Percentiles rank a stretch among this genome's conserved stretches.
Evolutionary conservation across 2,329 filamentous ascomycete species (phyloP).

Genomic region (Cercospora zeina): DNA sequence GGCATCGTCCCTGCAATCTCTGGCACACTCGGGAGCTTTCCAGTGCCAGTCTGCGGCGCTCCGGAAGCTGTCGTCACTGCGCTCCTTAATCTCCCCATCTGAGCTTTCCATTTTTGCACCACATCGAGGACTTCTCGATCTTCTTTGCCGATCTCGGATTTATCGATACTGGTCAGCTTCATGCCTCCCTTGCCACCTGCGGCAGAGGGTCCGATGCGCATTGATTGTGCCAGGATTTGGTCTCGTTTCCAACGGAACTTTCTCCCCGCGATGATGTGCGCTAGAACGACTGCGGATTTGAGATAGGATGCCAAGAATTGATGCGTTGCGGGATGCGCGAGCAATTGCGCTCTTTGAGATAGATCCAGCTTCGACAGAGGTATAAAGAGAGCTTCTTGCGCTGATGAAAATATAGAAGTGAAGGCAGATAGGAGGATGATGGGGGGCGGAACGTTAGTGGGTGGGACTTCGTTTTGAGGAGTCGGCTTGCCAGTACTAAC

Average conservation of each 20-base stretch:
- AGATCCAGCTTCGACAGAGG: slow-evolving; percentile 53
- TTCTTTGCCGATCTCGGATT: slow-evolving; percentile 76
- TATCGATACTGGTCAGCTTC: slow-evolving; percentile 87
- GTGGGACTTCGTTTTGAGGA: slow-evolving; percentile 50
- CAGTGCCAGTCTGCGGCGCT: slow-evolving; percentile 37
- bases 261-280: slow-evolving; percentile 79
- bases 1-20: slow-evolving; percentile 70
- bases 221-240: slow-evolving; percentile 77
- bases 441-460: slow-evolving; percentile 86
- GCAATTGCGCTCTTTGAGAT: slow-evolving; percentile 62
- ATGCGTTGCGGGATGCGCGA: slow-evolving; percentile 60
- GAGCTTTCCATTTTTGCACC: slow-evolving; percentile 70
- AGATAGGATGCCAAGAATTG: slow-evolving; percentile 67
- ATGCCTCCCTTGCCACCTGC: slow-evolving; percentile 74
- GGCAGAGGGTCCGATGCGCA: slow-evolving; percentile 76
- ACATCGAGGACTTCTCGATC: slow-evolving; percentile 82
- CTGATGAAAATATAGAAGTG: slow-evolving; percentile 66
- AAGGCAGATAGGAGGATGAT: slow-evolving; percentile 78
- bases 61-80: slow-evolving; percentile 65
- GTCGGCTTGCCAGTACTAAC: neutral
- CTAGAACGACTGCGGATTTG: slow-evolving; percentile 64
- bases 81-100: slow-evolving; percentile 72
- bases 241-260: slow-evolving; percentile 90
- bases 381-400: slow-evolving; percentile 65
- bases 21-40: slow-evolving; percentile 54